Conservation (phyloP, 139 green algal genomes). For the Coelastrella sp. region DNA sequence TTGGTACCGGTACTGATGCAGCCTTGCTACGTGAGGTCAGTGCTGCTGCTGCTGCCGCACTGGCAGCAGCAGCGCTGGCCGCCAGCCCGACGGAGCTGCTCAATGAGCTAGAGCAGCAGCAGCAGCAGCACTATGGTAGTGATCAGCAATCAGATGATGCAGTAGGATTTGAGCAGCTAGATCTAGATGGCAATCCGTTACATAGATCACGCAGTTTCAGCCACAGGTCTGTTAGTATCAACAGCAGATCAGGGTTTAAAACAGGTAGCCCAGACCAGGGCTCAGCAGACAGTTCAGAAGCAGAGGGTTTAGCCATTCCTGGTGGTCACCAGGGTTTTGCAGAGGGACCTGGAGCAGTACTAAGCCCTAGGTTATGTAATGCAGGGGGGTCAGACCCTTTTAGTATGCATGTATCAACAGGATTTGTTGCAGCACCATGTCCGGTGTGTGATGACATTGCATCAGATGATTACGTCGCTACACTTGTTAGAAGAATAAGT, state of each 20-base stretch:
- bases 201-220: no score
- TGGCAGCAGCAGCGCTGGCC: conserved; percentile 3
- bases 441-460: background rate
- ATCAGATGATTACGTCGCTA: background rate
- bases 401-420: background rate
- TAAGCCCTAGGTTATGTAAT: no score
- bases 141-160: background rate
- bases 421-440: background rate
- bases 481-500: background rate
- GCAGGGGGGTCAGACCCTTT: no score
- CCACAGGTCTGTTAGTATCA: no score
- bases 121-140: no score
- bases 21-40: background rate
- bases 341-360: background rate
- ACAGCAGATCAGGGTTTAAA: background rate
- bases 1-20: no score
- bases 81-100: conserved; percentile 5
- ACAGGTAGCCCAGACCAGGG: no score
- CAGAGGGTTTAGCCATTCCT: no score
- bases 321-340: background rate
- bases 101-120: background rate
- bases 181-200: background rate
- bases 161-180: background rate
- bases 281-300: no score
- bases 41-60: background rate